Evolutionary conservation across 257 asterid species (phyloP), one percentile per base, ranked within the genome.

Genomic region (Mitragyna speciosa): DNA sequence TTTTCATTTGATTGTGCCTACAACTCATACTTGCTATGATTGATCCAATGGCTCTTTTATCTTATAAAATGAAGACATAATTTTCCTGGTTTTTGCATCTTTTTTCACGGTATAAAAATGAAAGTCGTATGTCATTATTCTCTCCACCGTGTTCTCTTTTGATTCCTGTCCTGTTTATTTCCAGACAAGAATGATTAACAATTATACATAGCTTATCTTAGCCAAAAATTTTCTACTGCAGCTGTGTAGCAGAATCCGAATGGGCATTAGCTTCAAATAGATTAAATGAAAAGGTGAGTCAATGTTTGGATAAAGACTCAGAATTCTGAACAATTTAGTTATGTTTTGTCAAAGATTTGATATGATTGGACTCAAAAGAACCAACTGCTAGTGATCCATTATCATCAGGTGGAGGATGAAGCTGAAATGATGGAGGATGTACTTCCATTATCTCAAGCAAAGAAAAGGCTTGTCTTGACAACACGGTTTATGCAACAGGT

Each of bases 401-500:
- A 20, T 68, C 86, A 58, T 59, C 89, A 92, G 97, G 87, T 83
- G 49, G 89, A 45, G 61, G 79, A 83, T 49, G 91, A 86, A 82
- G 82, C 84, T 33, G 89, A 81, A 76, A 65, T 58, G 49, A 67
- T 81, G 76, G 89, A 84, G 77, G 90, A 86, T 58, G 64, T 78
- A 51, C 73, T n/a, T 79, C 89, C 88, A 19, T 65, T 48, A 24
- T 56, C 85, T 87, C 87, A 76, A 79, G 90, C 93, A 72, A 93
- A 91, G 85, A 91, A 88, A 80, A 88, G 97, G 79, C 96, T 91
- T 77, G 73, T 64, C 74, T 51, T 70, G 69, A 83, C 96, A 39
- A 89, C 96, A 54, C 90, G 89, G 83, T 91, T 91, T 65, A 81
- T 88, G 92, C 94, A 91, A 86, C 91, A 86, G 87, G 79, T 93